Conservation (phyloP, 768 basidiomycete species). For the Boletus rubropictus region DNA sequence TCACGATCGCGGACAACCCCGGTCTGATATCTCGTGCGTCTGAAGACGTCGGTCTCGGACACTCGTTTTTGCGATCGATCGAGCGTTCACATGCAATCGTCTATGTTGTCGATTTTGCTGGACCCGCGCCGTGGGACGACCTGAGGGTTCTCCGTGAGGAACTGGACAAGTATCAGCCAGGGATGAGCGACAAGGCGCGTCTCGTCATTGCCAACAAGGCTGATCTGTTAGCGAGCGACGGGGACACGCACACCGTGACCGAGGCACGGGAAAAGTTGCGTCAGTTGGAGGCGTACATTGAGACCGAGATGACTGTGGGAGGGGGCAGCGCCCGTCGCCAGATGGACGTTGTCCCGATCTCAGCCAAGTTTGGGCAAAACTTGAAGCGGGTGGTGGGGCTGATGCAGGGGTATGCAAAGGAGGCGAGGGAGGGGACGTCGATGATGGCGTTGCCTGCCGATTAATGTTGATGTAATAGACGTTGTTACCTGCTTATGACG, state of each 20-base stretch:
- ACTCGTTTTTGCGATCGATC: constrained; percentile 89
- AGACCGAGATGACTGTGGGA: constrained; percentile 35
- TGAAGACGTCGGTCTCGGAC: constrained; percentile 87
- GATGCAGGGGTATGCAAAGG: constrained; percentile 62
- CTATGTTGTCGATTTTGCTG: constrained; percentile 87
- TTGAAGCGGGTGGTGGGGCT: constrained; percentile 59
- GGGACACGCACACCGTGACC: constrained; percentile 42
- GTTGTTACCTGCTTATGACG: no score
- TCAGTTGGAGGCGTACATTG: constrained; percentile 53
- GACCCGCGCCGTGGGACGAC: constrained; percentile 71
- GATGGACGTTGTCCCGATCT: constrained; percentile 73
- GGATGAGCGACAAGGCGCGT: constrained; percentile 68
- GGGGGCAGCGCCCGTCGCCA: constrained; percentile 7
- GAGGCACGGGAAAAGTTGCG: constrained; percentile 53
- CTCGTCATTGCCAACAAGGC: constrained; percentile 95
- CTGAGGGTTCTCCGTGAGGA: constrained; percentile 70
- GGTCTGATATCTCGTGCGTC: constrained; percentile 83
- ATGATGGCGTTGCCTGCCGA: background rate
- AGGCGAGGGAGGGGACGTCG: constrained; percentile 31
- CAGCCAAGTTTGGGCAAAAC: constrained; percentile 85
- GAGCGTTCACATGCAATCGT: constrained; percentile 86
- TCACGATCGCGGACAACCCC: constrained; percentile 96
- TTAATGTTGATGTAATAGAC: background rate
- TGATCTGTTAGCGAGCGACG: constrained; percentile 61
- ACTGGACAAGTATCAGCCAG: constrained; percentile 73